phyloP scores from a whole-genome alignment of 805 yeast genomes.

The Naumovozyma baii region DNA sequence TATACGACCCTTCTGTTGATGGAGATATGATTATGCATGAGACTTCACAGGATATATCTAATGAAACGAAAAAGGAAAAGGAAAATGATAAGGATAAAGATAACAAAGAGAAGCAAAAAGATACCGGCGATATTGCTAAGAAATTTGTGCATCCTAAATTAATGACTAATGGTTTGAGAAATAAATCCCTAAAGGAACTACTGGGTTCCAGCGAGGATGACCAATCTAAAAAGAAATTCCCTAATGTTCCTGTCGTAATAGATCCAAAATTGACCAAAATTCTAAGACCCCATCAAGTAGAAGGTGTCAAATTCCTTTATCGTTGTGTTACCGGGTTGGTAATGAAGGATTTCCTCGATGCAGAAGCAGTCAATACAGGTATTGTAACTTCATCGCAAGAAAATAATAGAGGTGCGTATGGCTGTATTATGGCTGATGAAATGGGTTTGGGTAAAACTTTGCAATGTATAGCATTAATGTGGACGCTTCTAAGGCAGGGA shows the following conservation, averaged over 20 bases:
- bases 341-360: slow-evolving; percentile 29
- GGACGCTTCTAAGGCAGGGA: slow-evolving; percentile 84
- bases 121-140: slow-evolving; percentile 13
- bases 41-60: slow-evolving; percentile 8
- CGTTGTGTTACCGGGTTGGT: slow-evolving; percentile 83
- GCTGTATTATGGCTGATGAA: slow-evolving; percentile 97
- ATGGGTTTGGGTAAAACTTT: slow-evolving; percentile 92
- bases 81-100: slow-evolving; percentile 22
- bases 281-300: slow-evolving; percentile 91
- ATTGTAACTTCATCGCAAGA: neutral
- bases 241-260: slow-evolving; percentile 90
- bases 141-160: slow-evolving; percentile 23
- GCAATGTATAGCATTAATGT: slow-evolving; percentile 81
- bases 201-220: slow-evolving; percentile 39
- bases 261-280: slow-evolving; percentile 81
- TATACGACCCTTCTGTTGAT: slow-evolving; percentile 93
- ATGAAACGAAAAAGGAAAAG: slow-evolving; percentile 11
- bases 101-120: slow-evolving; percentile 17
- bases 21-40: slow-evolving; percentile 28
- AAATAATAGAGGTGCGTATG: slow-evolving; percentile 66
- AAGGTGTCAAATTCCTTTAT: slow-evolving; percentile 86
- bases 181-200: slow-evolving; percentile 68
- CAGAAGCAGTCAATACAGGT: slow-evolving; percentile 13
- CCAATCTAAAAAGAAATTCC: slow-evolving; percentile 40
- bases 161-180: slow-evolving; percentile 28